Conservation (phyloP, 2,329 filamentous ascomycete species). For the Beauveria varroae region DNA sequence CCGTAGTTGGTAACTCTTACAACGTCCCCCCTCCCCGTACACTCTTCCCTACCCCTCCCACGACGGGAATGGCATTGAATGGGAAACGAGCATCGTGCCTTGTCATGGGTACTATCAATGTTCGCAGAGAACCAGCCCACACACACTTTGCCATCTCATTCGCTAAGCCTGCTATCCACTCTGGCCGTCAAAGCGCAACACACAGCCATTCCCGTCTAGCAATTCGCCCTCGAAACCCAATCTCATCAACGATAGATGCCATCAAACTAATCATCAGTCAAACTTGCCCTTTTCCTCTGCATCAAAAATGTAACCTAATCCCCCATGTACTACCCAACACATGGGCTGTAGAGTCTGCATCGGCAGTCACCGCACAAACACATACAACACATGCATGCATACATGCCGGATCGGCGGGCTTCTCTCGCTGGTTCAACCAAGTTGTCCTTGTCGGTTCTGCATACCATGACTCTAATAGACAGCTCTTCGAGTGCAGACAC, state of each 20-base stretch:
- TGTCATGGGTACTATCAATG: background rate
- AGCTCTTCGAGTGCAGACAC: background rate
- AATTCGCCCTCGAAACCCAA: background rate
- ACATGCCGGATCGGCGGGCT: background rate
- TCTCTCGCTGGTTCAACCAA: background rate
- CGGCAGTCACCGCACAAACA: background rate
- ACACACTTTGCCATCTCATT: background rate
- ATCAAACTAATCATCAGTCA: background rate
- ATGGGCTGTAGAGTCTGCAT: background rate
- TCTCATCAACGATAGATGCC: background rate
- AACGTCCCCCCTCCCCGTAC: too few species aligned
- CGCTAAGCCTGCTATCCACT: background rate
- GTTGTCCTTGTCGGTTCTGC: background rate
- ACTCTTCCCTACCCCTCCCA: too few species aligned
- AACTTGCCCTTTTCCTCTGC: background rate
- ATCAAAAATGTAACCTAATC: background rate
- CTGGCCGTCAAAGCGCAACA: background rate
- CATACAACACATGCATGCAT: background rate
- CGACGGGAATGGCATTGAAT: too few species aligned
- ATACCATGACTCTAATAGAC: background rate
- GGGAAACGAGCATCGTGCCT: too few species aligned
- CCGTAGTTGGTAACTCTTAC: too few species aligned
- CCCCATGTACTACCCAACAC: background rate
- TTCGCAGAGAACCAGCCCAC: background rate
- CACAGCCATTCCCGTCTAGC: background rate